phyloP scores from a whole-genome alignment of 345 rosid species.

The Aurinia saxatilis region DNA sequence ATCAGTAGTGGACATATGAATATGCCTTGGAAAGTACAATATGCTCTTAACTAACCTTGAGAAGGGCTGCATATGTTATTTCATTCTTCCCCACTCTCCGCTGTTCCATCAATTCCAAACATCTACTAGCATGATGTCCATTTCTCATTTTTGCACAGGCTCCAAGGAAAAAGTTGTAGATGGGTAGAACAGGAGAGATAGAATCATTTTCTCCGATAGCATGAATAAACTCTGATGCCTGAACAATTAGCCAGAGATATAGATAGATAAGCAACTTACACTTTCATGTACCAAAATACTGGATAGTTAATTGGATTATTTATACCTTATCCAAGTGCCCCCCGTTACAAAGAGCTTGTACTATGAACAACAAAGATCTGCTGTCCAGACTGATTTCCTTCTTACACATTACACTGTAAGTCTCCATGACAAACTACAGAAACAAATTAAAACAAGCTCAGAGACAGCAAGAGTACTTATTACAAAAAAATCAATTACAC shows the following conservation, averaged over 20 bases:
- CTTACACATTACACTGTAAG: constrained; percentile 60
- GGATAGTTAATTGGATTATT: background rate
- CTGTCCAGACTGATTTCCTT: constrained; percentile 39
- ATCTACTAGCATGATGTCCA: constrained; percentile 38
- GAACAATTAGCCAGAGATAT: constrained; percentile 18
- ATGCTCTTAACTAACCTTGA: constrained; percentile 46
- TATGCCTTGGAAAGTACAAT: background rate
- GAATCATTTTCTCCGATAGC: constrained; percentile 44
- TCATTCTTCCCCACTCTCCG: constrained; percentile 63
- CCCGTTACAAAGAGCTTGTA: constrained; percentile 67
- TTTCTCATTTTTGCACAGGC: constrained; percentile 42
- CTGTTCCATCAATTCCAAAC: constrained; percentile 79
- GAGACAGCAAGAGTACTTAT: background rate
- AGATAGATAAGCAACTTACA: background rate
- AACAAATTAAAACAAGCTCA: constrained; percentile 20
- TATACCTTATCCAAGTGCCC: constrained; percentile 76
- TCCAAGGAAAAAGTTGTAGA: constrained; percentile 56
- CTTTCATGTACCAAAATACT: background rate
- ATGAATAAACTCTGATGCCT: constrained; percentile 59
- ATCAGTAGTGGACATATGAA: background rate
- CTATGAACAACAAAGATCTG: constrained; percentile 44
- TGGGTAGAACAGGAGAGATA: constrained; percentile 36
- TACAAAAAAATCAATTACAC: background rate
- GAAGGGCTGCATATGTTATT: constrained; percentile 62
- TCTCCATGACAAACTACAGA: constrained; percentile 81